These are phyloP conservation scores for Pythium guiyangense DNA, from an alignment of 352 stramenopile species.

Conservation along the genomic window DNA sequence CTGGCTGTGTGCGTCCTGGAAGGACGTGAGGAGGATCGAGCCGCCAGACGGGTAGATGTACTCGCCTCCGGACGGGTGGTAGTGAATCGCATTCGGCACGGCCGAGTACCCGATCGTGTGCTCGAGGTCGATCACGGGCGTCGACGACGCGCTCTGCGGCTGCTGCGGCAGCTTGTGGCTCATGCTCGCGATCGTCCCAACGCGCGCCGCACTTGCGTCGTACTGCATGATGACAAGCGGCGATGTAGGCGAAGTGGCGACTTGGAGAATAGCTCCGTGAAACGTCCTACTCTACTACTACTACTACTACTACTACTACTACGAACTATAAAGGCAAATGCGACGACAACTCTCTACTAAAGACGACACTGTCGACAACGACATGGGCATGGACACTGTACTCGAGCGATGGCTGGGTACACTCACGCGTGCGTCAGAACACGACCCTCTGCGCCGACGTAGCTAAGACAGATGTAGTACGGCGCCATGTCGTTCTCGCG, in stretches of 20 bases:
- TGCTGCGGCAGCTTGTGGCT: conserved; percentile 1
- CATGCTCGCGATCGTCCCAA: neutral
- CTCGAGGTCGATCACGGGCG: conserved; percentile 78
- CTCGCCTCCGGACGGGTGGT: conserved; percentile 72
- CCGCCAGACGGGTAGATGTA: conserved; percentile 88
- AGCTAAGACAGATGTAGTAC: conserved; percentile 78
- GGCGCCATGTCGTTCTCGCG: conserved; percentile 34
- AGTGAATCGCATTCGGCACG: conserved; percentile 80
- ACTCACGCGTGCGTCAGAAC: neutral
- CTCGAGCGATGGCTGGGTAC: neutral
- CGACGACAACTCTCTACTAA: too few relatives aligned
- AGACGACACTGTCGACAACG: too few relatives aligned
- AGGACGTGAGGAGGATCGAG: conserved; percentile 74
- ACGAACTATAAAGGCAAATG: too few relatives aligned
- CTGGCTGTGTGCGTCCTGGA: conserved; percentile 76
- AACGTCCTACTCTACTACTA: too few relatives aligned
- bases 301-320: too few relatives aligned
- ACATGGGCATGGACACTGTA: too few relatives aligned
- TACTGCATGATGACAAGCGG: too few relatives aligned
- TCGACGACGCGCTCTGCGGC: neutral
- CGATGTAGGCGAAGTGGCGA: conserved; percentile 91
- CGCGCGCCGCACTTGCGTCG: neutral
- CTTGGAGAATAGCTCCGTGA: too few relatives aligned
- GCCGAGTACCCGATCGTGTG: conserved; percentile 91
- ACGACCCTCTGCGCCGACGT: conserved; percentile 31